Evolutionary conservation across 306 rosid genomes (phyloP).

Genomic region (Albizia julibrissin): DNA sequence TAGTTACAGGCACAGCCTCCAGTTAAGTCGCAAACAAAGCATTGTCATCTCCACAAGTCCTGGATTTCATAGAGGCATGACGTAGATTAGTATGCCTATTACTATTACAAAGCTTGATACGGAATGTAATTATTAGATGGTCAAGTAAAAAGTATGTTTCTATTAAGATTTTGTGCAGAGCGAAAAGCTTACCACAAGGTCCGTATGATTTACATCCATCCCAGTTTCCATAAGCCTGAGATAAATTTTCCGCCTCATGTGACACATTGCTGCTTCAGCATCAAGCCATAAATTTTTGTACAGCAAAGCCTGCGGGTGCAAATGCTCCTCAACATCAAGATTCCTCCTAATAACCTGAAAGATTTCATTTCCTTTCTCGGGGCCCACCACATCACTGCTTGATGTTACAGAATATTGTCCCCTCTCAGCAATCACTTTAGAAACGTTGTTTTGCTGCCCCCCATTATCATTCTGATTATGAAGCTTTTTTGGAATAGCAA

Average conservation of each 20-base stretch:
- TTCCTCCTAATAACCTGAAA: conserved; percentile 46
- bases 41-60: conserved; percentile 42
- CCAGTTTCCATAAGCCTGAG: conserved; percentile 52
- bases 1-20: conserved; percentile 19
- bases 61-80: conserved; percentile 37
- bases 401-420: conserved; percentile 39
- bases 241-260: conserved; percentile 46
- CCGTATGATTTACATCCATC: conserved; percentile 37
- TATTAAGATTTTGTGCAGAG: conserved; percentile 1
- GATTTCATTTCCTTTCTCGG: conserved; percentile 45
- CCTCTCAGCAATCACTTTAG: conserved; percentile 34
- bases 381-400: conserved; percentile 36
- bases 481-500: conserved; percentile 33
- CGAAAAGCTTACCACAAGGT: conserved; percentile 41
- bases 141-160: neutral
- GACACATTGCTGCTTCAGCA: conserved; percentile 61
- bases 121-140: neutral
- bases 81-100: neutral
- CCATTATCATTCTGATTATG: conserved; percentile 30
- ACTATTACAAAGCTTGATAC: neutral
- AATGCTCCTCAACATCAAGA: conserved; percentile 40
- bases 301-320: conserved; percentile 48
- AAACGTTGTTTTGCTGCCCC: conserved; percentile 30
- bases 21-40: conserved; percentile 1
- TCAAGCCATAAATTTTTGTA: conserved; percentile 64